Conservation (phyloP, 176 grass and related monocot species). For the Musa schizocarpa region DNA sequence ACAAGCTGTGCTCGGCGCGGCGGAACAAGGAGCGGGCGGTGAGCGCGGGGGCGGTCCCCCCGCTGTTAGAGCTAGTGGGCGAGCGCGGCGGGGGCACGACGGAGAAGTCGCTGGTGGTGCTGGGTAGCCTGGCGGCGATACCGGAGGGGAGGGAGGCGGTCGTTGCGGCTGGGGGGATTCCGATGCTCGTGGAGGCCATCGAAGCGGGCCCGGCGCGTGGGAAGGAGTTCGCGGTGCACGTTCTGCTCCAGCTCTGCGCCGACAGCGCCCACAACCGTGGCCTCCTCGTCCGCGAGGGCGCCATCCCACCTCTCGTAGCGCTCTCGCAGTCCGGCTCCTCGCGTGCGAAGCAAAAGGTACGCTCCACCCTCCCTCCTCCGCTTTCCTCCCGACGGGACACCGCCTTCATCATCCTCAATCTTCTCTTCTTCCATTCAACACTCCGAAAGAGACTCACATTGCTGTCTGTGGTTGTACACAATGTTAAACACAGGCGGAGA, state of each 20-base stretch:
- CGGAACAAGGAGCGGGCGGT: constrained; percentile 93
- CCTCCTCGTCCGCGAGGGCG: constrained; percentile 81
- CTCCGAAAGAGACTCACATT: background rate
- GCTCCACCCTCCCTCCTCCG: background rate
- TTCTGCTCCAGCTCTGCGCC: constrained; percentile 72
- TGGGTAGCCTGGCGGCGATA: constrained; percentile 56
- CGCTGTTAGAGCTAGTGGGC: constrained; percentile 63
- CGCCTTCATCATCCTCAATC: too few relatives aligned
- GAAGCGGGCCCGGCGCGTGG: constrained; percentile 73
- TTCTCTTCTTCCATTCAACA: background rate
- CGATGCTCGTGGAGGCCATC: constrained; percentile 69
- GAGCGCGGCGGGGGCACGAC: constrained; percentile 52
- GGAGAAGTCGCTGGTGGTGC: constrained; percentile 96
- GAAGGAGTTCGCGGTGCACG: constrained; percentile 82
- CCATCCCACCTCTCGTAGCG: constrained; percentile 84
- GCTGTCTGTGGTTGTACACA: background rate
- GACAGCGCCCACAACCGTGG: constrained; percentile 59
- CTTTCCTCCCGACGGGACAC: too few relatives aligned
- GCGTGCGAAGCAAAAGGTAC: constrained; percentile 89
- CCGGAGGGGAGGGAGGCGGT: constrained; percentile 61
- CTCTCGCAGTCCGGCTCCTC: constrained; percentile 75
- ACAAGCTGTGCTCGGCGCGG: constrained; percentile 75
- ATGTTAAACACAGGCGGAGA: constrained; percentile 52
- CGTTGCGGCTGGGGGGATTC: constrained; percentile 72
- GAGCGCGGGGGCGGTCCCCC: constrained; percentile 51